A percentile compares a stretch with the other conserved stretches of the same genome.
These are phyloP conservation scores for Aquilaria sinensis DNA, from an alignment of 345 rosid genomes.

Conservation along the genomic window DNA sequence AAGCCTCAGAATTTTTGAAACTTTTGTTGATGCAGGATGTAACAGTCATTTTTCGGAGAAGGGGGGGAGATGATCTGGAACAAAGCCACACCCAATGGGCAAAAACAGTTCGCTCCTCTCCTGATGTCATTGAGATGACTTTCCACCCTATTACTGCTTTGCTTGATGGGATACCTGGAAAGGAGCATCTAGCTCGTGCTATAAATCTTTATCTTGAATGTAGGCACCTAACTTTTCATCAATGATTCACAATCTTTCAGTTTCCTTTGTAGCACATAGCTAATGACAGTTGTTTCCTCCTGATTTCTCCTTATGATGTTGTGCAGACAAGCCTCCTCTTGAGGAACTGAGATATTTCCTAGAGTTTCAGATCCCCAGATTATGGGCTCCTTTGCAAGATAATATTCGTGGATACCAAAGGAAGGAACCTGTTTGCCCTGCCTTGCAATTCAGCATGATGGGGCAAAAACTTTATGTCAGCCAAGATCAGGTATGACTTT, in stretches of 20 bases:
- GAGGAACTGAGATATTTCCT: conserved; percentile 73
- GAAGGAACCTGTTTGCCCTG: conserved; percentile 80
- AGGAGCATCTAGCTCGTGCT: conserved; percentile 60
- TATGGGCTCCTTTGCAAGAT: conserved; percentile 66
- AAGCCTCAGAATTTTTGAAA: conserved; percentile 12
- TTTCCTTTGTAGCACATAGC: background rate
- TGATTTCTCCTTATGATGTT: conserved; percentile 14
- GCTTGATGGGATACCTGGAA: conserved; percentile 50
- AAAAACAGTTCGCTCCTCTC: conserved; percentile 51
- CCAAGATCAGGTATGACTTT: conserved; percentile 57
- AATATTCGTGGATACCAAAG: conserved; percentile 55
- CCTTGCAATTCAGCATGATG: conserved; percentile 74
- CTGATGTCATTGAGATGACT: conserved; percentile 69
- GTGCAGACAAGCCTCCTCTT: conserved; percentile 60
- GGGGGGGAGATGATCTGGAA: conserved; percentile 81
- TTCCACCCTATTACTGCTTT: conserved; percentile 57
- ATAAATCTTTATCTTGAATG: conserved; percentile 64
- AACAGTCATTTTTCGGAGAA: conserved; percentile 62
- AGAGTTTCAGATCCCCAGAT: conserved; percentile 64
- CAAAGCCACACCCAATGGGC: conserved; percentile 58
- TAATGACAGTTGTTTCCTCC: conserved; percentile 5
- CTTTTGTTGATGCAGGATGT: conserved; percentile 45
- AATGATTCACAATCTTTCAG: conserved; percentile 1
- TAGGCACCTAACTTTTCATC: conserved; percentile 21
- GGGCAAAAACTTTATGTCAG: conserved; percentile 68